Conservation (phyloP, 345 rosid species). For the Dipteronia sinensis region DNA sequence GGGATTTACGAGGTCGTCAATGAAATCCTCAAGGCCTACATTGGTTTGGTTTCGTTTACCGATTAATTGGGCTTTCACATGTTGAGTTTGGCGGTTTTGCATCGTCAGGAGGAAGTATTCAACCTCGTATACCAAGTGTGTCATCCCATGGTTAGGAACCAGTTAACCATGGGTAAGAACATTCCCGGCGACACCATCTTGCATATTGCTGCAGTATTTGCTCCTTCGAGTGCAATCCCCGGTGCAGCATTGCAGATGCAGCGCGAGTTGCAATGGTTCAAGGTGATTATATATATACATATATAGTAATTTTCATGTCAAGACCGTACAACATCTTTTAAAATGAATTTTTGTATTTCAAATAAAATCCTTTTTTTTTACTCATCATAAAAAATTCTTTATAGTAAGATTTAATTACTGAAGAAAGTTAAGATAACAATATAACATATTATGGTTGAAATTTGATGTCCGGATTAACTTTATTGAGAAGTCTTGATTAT, state of each 20-base stretch:
- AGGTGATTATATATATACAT: not conserved
- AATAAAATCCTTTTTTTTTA: too few species aligned
- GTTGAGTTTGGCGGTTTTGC: slow-evolving; percentile 3
- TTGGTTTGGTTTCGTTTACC: not conserved
- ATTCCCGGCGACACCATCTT: slow-evolving; percentile 1
- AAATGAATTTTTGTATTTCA: too few species aligned
- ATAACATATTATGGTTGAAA: too few species aligned
- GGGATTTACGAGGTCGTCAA: not conserved
- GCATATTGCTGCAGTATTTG: slow-evolving; percentile 12
- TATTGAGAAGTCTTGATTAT: too few species aligned
- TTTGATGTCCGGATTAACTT: too few species aligned
- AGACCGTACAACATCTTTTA: too few species aligned
- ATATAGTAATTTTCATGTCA: too few species aligned
- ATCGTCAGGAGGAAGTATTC: slow-evolving; percentile 23
- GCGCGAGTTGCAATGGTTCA: slow-evolving; percentile 16
- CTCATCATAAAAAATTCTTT: too few species aligned
- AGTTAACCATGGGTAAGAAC: not conserved
- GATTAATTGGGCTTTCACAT: not conserved
- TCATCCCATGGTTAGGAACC: not conserved
- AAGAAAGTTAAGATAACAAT: too few species aligned
- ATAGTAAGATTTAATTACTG: too few species aligned
- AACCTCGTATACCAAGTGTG: not conserved
- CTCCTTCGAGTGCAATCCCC: slow-evolving; percentile 5
- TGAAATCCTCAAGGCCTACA: not conserved
- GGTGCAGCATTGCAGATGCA: slow-evolving; percentile 34